phyloP scores from a whole-genome alignment of 1,139 yeast genomes.

The Nakaseomyces kungkrabaensis region DNA sequence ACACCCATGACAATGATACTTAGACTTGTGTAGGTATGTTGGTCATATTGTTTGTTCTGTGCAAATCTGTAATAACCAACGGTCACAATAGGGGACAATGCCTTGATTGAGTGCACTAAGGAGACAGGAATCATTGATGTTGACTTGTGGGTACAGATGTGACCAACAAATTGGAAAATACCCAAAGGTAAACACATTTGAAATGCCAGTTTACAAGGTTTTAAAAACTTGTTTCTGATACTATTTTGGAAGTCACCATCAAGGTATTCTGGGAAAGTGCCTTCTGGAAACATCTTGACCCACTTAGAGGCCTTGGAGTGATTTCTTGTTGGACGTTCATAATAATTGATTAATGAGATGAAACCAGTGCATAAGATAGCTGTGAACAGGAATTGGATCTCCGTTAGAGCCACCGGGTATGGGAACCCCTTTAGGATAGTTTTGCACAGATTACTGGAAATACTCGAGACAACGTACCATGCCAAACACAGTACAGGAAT shows the following conservation, averaged over 20 bases:
- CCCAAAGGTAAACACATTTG: conserved; percentile 86
- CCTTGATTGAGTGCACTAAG: conserved; percentile 83
- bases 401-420: conserved; percentile 78
- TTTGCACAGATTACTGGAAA: conserved; percentile 75
- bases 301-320: conserved; percentile 9
- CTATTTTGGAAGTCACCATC: conserved; percentile 24
- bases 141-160: conserved; percentile 80
- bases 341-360: conserved; percentile 18
- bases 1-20: conserved; percentile 74
- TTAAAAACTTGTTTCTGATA: conserved; percentile 24
- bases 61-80: conserved; percentile 65
- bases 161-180: conserved; percentile 81
- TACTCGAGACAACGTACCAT: conserved; percentile 78
- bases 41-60: conserved; percentile 47
- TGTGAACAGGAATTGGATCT: conserved; percentile 71
- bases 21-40: conserved; percentile 66
- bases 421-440: conserved; percentile 56
- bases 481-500: conserved; percentile 39
- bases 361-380: conserved; percentile 40
- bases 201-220: conserved; percentile 33
- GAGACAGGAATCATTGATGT: conserved; percentile 84
- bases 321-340: conserved; percentile 14
- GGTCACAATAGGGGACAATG: conserved; percentile 78
- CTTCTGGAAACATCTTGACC: conserved; percentile 40
- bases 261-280: conserved; percentile 42